Conservation (phyloP, 1,284 basidiomycete genomes). For the Cystobasidiaceae sp. region DNA sequence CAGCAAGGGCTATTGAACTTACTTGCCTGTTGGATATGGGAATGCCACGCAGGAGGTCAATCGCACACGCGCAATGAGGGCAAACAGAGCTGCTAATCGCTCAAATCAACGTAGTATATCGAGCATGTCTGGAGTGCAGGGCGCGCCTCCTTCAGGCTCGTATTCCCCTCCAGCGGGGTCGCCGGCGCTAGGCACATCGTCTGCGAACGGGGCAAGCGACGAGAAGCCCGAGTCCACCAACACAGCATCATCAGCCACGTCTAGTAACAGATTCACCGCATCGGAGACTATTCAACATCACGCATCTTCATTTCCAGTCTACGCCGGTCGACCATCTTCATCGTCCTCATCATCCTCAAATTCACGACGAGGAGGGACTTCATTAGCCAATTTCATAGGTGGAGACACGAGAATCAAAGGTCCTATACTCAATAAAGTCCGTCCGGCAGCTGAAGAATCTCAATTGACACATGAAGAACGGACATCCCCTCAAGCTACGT, state of each 20-base stretch:
- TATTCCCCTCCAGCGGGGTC: neutral
- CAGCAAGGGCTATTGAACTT: too few species aligned
- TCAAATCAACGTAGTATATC: slow-evolving; percentile 5
- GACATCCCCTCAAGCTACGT: slow-evolving; percentile 9
- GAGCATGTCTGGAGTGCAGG: neutral
- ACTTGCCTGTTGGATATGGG: neutral
- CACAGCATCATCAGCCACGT: neutral
- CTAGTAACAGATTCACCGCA: neutral
- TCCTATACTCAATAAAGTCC: slow-evolving; percentile 25
- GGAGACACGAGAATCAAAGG: slow-evolving; percentile 23
- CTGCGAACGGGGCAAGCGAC: too few species aligned
- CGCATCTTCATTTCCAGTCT: slow-evolving; percentile 21
- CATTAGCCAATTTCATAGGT: slow-evolving; percentile 33
- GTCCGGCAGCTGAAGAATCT: neutral
- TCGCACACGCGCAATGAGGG: slow-evolving; percentile 1
- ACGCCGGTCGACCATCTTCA: neutral
- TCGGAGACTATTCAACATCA: neutral
- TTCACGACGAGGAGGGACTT: neutral
- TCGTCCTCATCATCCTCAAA: neutral
- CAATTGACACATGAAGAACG: slow-evolving; percentile 1
- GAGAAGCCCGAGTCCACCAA: neutral
- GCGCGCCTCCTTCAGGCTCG: neutral
- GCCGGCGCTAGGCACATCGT: neutral
- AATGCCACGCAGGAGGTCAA: slow-evolving; percentile 1
- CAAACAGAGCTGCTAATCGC: slow-evolving; percentile 3